Percentiles rank a stretch among this genome's conserved stretches.
These are phyloP conservation scores for Xylariaceae sp. DNA, from an alignment of 2,329 filamentous ascomycete genomes.

Conservation along the genomic window DNA sequence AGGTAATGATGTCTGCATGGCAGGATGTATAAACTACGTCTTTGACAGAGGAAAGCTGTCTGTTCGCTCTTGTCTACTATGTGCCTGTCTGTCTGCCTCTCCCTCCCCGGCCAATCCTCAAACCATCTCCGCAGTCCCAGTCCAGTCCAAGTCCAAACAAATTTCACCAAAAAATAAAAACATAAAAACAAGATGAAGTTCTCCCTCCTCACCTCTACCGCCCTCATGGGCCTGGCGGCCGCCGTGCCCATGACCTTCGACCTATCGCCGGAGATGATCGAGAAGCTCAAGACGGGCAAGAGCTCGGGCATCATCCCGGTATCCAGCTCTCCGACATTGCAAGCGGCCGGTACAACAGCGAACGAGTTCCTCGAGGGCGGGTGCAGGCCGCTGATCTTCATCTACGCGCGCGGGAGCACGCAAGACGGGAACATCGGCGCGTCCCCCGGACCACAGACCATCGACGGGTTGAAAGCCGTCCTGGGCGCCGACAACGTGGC, in stretches of 20 bases:
- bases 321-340: too few species aligned
- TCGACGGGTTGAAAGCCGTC: constrained; percentile 46
- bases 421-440: constrained; percentile 35
- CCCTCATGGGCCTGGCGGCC: constrained; percentile 11
- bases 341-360: constrained; percentile 17
- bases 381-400: constrained; percentile 34
- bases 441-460: constrained; percentile 33
- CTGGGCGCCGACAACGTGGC: constrained; percentile 19
- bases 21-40: too few species aligned
- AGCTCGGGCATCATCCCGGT: constrained; percentile 2
- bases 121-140: not conserved
- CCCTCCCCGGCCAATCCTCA: not conserved
- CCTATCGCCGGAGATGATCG: constrained; percentile 11
- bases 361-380: constrained; percentile 34
- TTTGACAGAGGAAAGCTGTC: too few species aligned
- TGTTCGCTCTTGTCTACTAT: too few species aligned
- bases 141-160: not conserved
- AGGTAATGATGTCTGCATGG: too few species aligned
- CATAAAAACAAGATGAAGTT: constrained; percentile 22
- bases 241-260: constrained; percentile 18
- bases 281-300: constrained; percentile 11
- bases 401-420: constrained; percentile 36
- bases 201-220: constrained; percentile 12
- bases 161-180: too few species aligned
- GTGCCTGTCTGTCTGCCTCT: too few species aligned